phyloP scores from a whole-genome alignment of 164 flowering plant genomes.

The Vitis rotundifolia region DNA sequence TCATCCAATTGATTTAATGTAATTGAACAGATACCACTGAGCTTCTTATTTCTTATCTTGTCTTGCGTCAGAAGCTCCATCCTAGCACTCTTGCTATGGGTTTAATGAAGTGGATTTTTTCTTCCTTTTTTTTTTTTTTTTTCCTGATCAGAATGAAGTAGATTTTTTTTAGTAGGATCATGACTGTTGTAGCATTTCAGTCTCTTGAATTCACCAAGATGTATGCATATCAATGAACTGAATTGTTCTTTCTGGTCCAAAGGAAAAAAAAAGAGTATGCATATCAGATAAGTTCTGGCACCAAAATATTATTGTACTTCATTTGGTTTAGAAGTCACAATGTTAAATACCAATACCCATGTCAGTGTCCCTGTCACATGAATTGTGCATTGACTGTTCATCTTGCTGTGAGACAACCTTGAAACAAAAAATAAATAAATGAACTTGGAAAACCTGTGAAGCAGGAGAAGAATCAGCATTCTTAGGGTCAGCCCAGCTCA shows the following conservation, averaged over 20 bases:
- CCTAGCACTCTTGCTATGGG: background rate
- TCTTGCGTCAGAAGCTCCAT: background rate
- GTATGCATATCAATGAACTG: too few relatives aligned
- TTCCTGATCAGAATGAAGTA: background rate
- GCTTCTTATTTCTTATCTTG: background rate
- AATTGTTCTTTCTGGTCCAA: background rate
- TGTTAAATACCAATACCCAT: background rate
- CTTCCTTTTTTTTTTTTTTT: too few relatives aligned
- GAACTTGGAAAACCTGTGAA: constrained; percentile 53
- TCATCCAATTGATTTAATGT: background rate
- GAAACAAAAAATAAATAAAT: background rate
- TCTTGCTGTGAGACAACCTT: too few relatives aligned
- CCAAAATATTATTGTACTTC: background rate
- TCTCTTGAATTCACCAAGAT: too few relatives aligned
- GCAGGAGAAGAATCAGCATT: constrained; percentile 58
- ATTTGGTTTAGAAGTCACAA: background rate
- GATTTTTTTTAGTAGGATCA: too few relatives aligned
- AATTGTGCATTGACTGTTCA: background rate
- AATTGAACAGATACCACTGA: background rate
- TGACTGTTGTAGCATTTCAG: too few relatives aligned
- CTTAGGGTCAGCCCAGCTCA: constrained; percentile 94
- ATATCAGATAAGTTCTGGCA: background rate
- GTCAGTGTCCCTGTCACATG: background rate
- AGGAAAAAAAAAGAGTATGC: background rate
- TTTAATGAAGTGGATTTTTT: background rate